phyloP scores from a whole-genome alignment of 2,329 filamentous ascomycete species.

The Paraconiothyrium sp. region DNA sequence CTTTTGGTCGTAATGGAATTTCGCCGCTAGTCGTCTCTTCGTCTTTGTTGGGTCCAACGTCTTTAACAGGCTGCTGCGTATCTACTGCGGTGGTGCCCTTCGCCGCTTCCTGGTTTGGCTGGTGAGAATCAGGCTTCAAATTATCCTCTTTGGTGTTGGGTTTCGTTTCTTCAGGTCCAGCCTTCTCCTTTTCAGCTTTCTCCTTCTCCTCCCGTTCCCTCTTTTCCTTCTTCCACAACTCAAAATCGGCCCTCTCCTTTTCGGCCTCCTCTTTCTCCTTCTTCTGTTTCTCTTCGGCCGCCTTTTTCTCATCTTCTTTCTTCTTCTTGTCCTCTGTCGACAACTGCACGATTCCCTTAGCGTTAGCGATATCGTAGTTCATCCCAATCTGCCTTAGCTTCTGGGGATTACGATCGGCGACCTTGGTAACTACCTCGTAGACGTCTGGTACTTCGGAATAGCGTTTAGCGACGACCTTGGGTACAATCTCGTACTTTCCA shows the following conservation, averaged over 20 bases:
- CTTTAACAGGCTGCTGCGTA: neutral
- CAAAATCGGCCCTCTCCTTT: constrained; percentile 32
- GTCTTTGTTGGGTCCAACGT: neutral
- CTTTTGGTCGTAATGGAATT: neutral
- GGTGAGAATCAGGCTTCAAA: neutral
- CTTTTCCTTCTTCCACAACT: constrained; percentile 34
- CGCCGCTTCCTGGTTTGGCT: neutral
- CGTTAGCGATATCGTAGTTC: constrained; percentile 75
- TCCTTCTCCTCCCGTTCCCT: constrained; percentile 19
- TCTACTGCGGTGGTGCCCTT: neutral
- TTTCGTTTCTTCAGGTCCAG: neutral
- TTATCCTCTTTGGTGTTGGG: constrained; percentile 4
- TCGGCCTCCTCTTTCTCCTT: constrained; percentile 35
- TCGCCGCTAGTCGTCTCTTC: neutral
- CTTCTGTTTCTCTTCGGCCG: constrained; percentile 36
- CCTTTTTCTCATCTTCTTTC: constrained; percentile 45
- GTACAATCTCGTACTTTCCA: constrained; percentile 76
- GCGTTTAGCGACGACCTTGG: constrained; percentile 75
- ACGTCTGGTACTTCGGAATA: constrained; percentile 59
- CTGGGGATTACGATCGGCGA: constrained; percentile 54
- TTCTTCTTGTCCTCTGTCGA: constrained; percentile 58
- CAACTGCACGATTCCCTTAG: constrained; percentile 66
- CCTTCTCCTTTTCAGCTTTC: constrained; percentile 8
- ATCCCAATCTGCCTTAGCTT: constrained; percentile 70
- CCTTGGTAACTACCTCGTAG: constrained; percentile 68